A percentile compares a stretch with the other conserved stretches of the same genome.
Conservation (phyloP, 2,329 filamentous ascomycete species). For the Pestalotiopsis sp. region DNA sequence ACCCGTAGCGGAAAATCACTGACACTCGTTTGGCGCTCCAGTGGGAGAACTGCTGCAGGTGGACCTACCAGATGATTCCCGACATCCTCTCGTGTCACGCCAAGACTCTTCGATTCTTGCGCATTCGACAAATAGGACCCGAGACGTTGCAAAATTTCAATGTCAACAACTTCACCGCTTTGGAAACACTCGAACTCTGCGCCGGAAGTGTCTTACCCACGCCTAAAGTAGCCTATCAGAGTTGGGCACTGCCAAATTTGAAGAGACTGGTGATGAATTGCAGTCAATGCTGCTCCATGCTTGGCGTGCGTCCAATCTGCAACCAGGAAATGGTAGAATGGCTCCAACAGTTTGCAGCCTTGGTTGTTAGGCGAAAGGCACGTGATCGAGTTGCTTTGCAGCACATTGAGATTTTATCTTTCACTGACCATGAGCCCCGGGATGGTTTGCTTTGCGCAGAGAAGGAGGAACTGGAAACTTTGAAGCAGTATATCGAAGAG, state of each 20-base stretch:
- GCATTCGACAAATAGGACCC: background rate
- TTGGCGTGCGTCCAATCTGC: too few species aligned
- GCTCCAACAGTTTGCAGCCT: background rate
- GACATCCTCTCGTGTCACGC: background rate
- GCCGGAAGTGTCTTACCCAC: background rate
- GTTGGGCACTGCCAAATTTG: background rate
- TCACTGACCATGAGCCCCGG: background rate
- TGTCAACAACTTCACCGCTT: background rate
- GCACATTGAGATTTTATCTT: background rate
- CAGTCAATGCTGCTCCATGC: too few species aligned
- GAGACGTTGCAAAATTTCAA: background rate
- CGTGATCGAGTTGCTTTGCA: background rate
- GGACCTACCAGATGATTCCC: background rate
- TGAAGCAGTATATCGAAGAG: background rate
- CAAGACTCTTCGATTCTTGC: background rate
- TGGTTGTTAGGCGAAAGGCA: background rate
- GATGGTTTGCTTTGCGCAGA: background rate
- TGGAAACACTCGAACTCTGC: background rate
- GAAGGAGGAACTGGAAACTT: background rate
- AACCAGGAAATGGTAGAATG: background rate
- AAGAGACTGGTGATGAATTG: background rate
- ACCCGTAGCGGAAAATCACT: too few species aligned
- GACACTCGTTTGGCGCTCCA: background rate
- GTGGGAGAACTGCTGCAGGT: background rate
- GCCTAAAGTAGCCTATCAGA: background rate